Conservation (phyloP, 2,329 filamentous ascomycete species). For the Paraphoma sp. region DNA sequence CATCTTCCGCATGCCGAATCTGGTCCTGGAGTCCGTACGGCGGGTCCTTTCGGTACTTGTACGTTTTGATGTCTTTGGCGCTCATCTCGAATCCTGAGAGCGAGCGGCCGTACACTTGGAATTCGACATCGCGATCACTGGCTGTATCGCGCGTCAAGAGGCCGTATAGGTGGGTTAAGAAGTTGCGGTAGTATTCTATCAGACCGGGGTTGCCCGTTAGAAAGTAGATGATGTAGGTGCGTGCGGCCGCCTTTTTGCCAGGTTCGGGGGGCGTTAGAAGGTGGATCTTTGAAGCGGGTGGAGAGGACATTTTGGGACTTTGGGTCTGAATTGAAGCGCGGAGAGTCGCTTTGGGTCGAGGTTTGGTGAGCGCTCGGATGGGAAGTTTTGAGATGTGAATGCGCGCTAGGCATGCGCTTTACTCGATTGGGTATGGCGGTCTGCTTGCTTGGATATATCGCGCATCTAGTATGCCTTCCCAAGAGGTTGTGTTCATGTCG, state of each 20-base stretch:
- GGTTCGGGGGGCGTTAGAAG: slow-evolving; percentile 28
- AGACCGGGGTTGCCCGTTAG: slow-evolving; percentile 80
- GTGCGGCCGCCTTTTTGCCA: slow-evolving; percentile 23
- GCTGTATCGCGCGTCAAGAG: slow-evolving; percentile 55
- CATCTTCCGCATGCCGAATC: slow-evolving; percentile 55
- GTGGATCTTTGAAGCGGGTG: slow-evolving; percentile 31
- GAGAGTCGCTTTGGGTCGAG: not conserved
- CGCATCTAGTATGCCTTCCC: too few species aligned
- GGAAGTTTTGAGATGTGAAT: not conserved
- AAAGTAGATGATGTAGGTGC: slow-evolving; percentile 68
- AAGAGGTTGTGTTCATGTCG: too few species aligned
- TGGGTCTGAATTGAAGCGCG: not conserved
- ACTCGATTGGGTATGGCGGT: not conserved
- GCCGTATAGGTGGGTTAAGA: slow-evolving; percentile 64
- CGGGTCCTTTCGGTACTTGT: slow-evolving; percentile 28
- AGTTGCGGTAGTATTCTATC: slow-evolving; percentile 74
- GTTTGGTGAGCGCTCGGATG: not conserved
- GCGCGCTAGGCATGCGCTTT: not conserved
- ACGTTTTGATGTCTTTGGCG: slow-evolving; percentile 22
- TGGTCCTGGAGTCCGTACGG: slow-evolving; percentile 58
- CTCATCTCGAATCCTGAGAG: slow-evolving; percentile 53
- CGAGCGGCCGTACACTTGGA: slow-evolving; percentile 50
- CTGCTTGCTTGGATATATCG: too few species aligned
- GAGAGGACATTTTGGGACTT: slow-evolving; percentile 11
- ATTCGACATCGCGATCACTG: slow-evolving; percentile 21